These are phyloP conservation scores for Fusarium denticulatum DNA, from an alignment of 2,329 filamentous ascomycete species.

Conservation along the genomic window DNA sequence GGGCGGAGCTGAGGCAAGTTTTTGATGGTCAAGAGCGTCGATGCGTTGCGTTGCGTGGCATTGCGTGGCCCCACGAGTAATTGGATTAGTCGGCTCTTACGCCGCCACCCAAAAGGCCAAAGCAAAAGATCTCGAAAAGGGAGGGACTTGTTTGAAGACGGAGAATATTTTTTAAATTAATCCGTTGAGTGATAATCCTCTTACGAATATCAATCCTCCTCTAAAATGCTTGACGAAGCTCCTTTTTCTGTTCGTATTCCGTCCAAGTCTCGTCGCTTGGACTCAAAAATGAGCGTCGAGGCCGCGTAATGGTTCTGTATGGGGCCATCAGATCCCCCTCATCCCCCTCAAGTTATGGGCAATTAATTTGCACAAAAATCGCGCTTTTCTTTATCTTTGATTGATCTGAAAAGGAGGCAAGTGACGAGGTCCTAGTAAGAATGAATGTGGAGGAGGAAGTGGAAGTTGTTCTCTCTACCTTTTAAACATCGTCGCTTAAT, in stretches of 20 bases:
- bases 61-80: conserved; percentile 49
- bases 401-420: not conserved
- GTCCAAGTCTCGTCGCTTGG: conserved; percentile 17
- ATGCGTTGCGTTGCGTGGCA: conserved; percentile 39
- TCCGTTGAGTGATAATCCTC: not conserved
- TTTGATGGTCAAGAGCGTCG: conserved; percentile 16
- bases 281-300: conserved; percentile 13
- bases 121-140: not conserved
- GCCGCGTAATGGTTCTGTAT: conserved; percentile 30
- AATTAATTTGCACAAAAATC: conserved; percentile 7
- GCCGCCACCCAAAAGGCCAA: conserved; percentile 33
- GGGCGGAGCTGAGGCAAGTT: conserved; percentile 7
- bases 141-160: not conserved
- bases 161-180: not conserved
- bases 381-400: not conserved
- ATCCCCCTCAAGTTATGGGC: conserved; percentile 10
- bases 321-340: conserved; percentile 14
- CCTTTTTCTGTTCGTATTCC: not conserved
- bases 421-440: not conserved
- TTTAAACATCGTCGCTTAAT: conserved; percentile 9
- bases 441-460: not conserved
- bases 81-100: conserved; percentile 36
- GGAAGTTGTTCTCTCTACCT: not conserved
- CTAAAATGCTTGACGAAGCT: not conserved
- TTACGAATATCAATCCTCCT: not conserved